Conservation (phyloP, 148 eudicot genomes). For the Oxyria digyna region DNA sequence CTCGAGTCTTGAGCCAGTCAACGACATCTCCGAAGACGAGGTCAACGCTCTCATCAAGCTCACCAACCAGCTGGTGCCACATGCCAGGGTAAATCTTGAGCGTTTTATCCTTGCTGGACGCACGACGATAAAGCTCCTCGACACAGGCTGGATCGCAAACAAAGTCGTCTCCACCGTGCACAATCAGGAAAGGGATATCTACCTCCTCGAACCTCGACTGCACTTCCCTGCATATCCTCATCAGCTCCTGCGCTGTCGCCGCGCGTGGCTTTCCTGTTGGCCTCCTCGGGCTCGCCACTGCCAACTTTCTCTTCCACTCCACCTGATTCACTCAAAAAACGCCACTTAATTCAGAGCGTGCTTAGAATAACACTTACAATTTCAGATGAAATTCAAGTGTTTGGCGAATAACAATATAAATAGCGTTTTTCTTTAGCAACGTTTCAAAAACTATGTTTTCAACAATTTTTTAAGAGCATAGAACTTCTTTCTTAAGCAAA, state of each 20-base stretch:
- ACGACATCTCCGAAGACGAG: slow-evolving; percentile 69
- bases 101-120: slow-evolving; percentile 76
- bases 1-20: slow-evolving; percentile 67
- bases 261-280: slow-evolving; percentile 61
- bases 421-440: no score
- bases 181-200: slow-evolving; percentile 49
- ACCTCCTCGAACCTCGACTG: slow-evolving; percentile 56
- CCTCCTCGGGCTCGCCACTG: slow-evolving; percentile 69
- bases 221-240: slow-evolving; percentile 68
- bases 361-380: neutral
- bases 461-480: no score
- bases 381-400: no score
- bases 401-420: no score
- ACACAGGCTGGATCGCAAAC: slow-evolving; percentile 81
- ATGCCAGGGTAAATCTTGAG: slow-evolving; percentile 64
- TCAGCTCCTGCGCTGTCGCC: slow-evolving; percentile 70
- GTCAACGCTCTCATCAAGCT: slow-evolving; percentile 62
- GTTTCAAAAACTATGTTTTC: no score
- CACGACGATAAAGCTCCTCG: slow-evolving; percentile 54
- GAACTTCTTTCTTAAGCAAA: no score
- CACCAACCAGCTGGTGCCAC: slow-evolving; percentile 95
- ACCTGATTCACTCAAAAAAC: slow-evolving; percentile 14
- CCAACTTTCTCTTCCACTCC: slow-evolving; percentile 84
- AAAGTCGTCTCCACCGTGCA: slow-evolving; percentile 72
- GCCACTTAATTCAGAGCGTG: neutral